Percentiles rank a stretch among this genome's conserved stretches.
These are phyloP conservation scores for Diutina mesorugosa DNA, from an alignment of 1,139 yeast genomes.

Conservation along the genomic window DNA sequence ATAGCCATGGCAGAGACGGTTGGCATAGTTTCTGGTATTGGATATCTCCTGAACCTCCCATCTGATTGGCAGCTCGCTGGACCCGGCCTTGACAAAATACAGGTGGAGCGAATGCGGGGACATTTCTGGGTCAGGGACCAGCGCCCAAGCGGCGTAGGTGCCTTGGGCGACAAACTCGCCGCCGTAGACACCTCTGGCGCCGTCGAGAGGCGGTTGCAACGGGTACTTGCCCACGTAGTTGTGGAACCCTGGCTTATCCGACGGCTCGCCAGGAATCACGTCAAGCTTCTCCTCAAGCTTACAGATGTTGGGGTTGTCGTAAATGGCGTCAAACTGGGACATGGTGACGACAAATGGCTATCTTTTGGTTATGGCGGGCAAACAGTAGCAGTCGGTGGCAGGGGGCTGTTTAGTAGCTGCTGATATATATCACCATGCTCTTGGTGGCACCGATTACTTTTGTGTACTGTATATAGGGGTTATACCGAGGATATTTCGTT, in stretches of 20 bases:
- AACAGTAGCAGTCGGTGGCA: neutral
- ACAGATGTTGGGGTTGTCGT: neutral
- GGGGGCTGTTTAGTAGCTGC: neutral
- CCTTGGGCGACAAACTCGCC: slow-evolving; percentile 27
- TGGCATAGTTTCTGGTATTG: slow-evolving; percentile 24
- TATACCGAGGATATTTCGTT: neutral
- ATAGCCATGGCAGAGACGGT: slow-evolving; percentile 22
- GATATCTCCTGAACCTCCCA: slow-evolving; percentile 22
- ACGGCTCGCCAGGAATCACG: slow-evolving; percentile 4
- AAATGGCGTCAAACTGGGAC: neutral
- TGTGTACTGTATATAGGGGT: neutral
- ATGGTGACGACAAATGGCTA: neutral
- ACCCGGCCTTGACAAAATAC: slow-evolving; percentile 28
- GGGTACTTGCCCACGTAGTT: slow-evolving; percentile 22
- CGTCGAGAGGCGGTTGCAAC: slow-evolving; percentile 18
- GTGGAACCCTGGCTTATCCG: slow-evolving; percentile 3
- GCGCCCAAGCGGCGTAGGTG: slow-evolving; percentile 24
- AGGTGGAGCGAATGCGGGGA: slow-evolving; percentile 28
- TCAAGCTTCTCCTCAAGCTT: slow-evolving; percentile 8
- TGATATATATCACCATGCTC: neutral
- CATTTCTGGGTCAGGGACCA: slow-evolving; percentile 15
- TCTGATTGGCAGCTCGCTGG: slow-evolving; percentile 15
- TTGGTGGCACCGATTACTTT: neutral
- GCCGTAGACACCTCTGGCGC: slow-evolving; percentile 27
- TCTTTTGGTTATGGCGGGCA: neutral